phyloP scores from a whole-genome alignment of 805 yeast genomes.

The Yarrowia keelungensis region DNA sequence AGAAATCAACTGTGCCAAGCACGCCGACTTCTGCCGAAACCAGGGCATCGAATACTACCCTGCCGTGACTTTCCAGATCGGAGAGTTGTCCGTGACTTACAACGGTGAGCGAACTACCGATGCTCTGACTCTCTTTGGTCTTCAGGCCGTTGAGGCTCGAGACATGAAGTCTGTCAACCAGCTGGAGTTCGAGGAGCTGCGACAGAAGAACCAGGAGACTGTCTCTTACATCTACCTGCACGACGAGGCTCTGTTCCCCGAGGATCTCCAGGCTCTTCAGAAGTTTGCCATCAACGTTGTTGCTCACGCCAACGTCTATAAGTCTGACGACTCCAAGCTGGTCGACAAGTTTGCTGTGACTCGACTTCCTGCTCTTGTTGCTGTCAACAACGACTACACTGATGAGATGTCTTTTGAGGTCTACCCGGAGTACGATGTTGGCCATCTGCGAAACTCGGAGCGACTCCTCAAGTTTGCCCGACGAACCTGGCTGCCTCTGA shows the following conservation, averaged over 20 bases:
- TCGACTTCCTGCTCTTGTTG: conserved; percentile 48
- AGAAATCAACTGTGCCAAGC: conserved; percentile 52
- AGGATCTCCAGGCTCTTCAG: conserved; percentile 52
- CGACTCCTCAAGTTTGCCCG: conserved; percentile 48
- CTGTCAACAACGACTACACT: conserved; percentile 45
- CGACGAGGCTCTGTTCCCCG: conserved; percentile 51
- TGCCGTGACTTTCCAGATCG: conserved; percentile 40
- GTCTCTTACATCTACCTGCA: conserved; percentile 52
- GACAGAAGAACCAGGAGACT: conserved; percentile 44
- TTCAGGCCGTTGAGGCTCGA: conserved; percentile 48
- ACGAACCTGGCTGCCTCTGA: conserved; percentile 49
- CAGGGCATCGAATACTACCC: conserved; percentile 47
- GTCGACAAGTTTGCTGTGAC: conserved; percentile 46
- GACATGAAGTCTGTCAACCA: conserved; percentile 47
- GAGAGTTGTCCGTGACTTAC: conserved; percentile 42
- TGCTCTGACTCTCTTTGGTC: conserved; percentile 46
- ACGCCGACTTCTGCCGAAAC: conserved; percentile 48
- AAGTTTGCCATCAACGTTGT: conserved; percentile 48
- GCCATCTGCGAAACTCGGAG: conserved; percentile 48
- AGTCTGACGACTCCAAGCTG: conserved; percentile 46
- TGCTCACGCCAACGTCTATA: conserved; percentile 49
- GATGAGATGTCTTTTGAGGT: conserved; percentile 41
- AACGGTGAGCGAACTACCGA: conserved; percentile 41
- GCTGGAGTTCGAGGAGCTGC: conserved; percentile 48
- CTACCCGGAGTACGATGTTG: conserved; percentile 48